Evolutionary conservation across 2,329 filamentous ascomycete species (phyloP), one percentile per base, ranked within the genome.

Genomic region (Neocatenulostroma microsporum): DNA sequence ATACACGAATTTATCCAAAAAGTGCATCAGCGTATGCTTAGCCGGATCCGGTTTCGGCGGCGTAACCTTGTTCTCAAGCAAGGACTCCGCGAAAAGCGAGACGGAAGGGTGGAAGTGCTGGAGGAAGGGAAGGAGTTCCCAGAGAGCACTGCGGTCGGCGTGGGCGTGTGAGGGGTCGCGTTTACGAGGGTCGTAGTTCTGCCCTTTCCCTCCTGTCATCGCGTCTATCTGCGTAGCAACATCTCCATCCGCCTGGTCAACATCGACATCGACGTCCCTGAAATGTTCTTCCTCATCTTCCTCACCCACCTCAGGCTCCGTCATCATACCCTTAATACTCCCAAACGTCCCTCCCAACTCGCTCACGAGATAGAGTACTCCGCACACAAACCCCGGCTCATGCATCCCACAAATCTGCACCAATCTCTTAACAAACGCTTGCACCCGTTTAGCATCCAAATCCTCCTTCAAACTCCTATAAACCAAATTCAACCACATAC

Each of bases 1-100:
- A 72, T 96, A 98, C n/a, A 94, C 86, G 61, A 98, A 98, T 51
- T 93, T 88, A 64, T 98, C 91, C 40, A 98, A 72, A 71, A 98
- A 98, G 60, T 93, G 83, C 55, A 91, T 91, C 32, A 98, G 74
- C 2, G 85, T 91, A 60, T 96, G 89, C 40, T 86, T 80, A 12
- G 84, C 81, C 34, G 95, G 72, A 52, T 98, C 91, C 0, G 91
- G 88, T 62, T 96, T 96, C 45, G 84, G 78, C 42, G 84, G 80
- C 60, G 85, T 79, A 34, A 78, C 73, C 47, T 80, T 74, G 41
- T 80, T 74, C 41, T 78, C 75, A 7, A 94, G 62, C 25, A 96
- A 66, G 39, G 80, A 78, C 12, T 73, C 68, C 1, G 89, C 87
- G 55, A 87, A 89, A 4, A 95, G 75, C 23, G 80, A 78, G 3